These are phyloP conservation scores for Trypanosoma avium DNA, from an alignment of 208 protist genomes.

Conservation along the genomic window DNA sequence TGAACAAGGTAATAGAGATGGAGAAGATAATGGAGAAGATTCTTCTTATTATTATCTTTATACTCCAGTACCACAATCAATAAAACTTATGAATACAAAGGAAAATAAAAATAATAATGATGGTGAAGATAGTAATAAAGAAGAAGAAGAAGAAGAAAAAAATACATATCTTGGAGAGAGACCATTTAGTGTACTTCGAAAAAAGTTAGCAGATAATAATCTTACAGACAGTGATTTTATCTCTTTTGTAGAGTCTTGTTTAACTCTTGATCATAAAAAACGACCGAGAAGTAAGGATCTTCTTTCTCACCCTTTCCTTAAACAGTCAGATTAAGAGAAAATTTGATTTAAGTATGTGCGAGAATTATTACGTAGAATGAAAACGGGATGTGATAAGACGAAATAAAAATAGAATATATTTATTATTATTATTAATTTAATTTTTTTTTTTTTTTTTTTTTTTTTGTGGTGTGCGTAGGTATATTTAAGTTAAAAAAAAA, in stretches of 20 bases:
- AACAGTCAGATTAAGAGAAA: conserved; percentile 10
- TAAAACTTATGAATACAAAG: conserved; percentile 21
- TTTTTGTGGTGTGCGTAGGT: too few relatives aligned
- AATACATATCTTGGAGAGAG: conserved; percentile 4
- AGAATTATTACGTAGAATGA: neutral
- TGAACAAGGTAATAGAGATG: conserved; percentile 60
- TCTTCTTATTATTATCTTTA: conserved; percentile 71
- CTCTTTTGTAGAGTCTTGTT: conserved; percentile 84
- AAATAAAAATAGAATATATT: conserved; percentile 1
- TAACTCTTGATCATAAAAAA: conserved; percentile 84
- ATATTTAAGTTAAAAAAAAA: neutral
- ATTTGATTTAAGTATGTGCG: conserved; percentile 6
- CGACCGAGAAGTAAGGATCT: conserved; percentile 76
- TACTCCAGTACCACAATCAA: conserved; percentile 49
- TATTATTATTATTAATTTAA: neutral
- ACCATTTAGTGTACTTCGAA: conserved; percentile 67
- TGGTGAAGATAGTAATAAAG: conserved; percentile 1
- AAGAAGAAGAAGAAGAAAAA: neutral
- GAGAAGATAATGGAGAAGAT: conserved; percentile 30
- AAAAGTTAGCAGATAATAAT: conserved; percentile 69
- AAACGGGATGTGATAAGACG: neutral
- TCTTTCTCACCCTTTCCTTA: conserved; percentile 87
- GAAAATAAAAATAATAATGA: conserved; percentile 20
- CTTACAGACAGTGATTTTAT: conserved; percentile 81
- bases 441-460: conserved; percentile 24